These are phyloP conservation scores for Didymella sp. DNA, from an alignment of 2,329 filamentous ascomycete genomes.

Conservation along the genomic window DNA sequence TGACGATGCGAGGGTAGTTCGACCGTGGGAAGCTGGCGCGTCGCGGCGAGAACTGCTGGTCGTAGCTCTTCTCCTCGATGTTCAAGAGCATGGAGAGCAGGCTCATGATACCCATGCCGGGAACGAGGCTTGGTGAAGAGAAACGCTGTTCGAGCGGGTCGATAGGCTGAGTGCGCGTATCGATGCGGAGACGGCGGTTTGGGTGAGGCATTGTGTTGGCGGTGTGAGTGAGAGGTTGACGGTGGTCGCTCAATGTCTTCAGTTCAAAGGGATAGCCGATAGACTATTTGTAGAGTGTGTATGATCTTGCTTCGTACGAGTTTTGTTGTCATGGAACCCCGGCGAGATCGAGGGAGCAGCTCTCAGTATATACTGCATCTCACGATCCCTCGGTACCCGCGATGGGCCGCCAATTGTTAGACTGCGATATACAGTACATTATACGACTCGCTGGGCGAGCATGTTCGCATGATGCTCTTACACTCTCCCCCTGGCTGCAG, in stretches of 20 bases:
- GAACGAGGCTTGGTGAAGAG: constrained; percentile 16
- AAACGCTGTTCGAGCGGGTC: constrained; percentile 20
- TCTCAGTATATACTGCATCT: constrained; percentile 20
- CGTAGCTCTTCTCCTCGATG: constrained; percentile 21
- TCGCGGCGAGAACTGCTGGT: constrained; percentile 16
- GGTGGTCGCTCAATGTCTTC: background rate
- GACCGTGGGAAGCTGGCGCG: constrained; percentile 18
- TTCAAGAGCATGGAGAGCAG: constrained; percentile 18
- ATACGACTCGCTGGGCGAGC: constrained; percentile 16
- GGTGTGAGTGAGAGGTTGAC: background rate
- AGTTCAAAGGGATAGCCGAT: background rate
- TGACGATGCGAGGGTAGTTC: constrained; percentile 15
- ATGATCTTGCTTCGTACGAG: constrained; percentile 10
- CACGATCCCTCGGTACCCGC: constrained; percentile 9
- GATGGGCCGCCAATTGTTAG: constrained; percentile 12
- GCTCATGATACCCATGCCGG: constrained; percentile 21
- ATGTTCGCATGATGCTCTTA: constrained; percentile 20
- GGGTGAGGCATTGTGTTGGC: constrained; percentile 11
- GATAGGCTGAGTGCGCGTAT: constrained; percentile 6
- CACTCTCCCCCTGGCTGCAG: constrained; percentile 9
- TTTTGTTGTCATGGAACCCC: background rate
- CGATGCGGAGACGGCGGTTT: constrained; percentile 15
- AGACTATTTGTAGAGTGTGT: constrained; percentile 1
- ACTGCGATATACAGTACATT: constrained; percentile 6
- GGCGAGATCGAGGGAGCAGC: background rate